phyloP scores from a whole-genome alignment of 345 rosid genomes.

The Hypericum perforatum region DNA sequence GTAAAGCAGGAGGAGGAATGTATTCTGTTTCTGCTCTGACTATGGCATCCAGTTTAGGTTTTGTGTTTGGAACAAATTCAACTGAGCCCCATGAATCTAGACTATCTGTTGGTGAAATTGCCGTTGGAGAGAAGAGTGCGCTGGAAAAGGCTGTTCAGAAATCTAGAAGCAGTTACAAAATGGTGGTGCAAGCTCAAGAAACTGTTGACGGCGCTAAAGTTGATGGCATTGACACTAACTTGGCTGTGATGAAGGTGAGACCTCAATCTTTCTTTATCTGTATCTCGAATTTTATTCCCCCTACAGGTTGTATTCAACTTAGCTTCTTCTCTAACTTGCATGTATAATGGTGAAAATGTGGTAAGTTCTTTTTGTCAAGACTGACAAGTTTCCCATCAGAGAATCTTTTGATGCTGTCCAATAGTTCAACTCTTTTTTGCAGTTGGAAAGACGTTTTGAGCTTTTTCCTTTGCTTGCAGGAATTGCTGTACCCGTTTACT shows the following conservation, averaged over 20 bases:
- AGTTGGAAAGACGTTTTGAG: no score
- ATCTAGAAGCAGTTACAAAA: constrained; percentile 67
- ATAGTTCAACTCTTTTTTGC: no score
- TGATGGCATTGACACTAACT: constrained; percentile 85
- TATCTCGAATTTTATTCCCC: constrained; percentile 2
- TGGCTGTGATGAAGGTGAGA: constrained; percentile 97
- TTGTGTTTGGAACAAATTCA: constrained; percentile 55
- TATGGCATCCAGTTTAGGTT: constrained; percentile 74
- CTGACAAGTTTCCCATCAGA: no score
- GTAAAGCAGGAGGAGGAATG: constrained; percentile 42
- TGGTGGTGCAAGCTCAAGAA: constrained; percentile 69
- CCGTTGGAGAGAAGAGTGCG: constrained; percentile 74
- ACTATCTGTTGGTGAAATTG: constrained; percentile 70
- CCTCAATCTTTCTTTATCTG: constrained; percentile 4
- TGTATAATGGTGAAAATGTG: no score
- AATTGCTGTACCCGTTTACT: constrained; percentile 59
- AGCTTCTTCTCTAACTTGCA: neutral
- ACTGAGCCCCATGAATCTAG: constrained; percentile 35
- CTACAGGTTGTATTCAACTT: neutral
- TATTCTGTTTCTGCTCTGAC: constrained; percentile 61
- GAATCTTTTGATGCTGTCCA: no score
- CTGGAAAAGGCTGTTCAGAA: constrained; percentile 74
- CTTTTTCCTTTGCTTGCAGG: constrained; percentile 34
- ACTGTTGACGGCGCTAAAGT: constrained; percentile 86
- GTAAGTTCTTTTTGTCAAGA: no score